Base-by-base conservation (phyloP, 768 basidiomycete species). In the Kondoa malvinella region DNA sequence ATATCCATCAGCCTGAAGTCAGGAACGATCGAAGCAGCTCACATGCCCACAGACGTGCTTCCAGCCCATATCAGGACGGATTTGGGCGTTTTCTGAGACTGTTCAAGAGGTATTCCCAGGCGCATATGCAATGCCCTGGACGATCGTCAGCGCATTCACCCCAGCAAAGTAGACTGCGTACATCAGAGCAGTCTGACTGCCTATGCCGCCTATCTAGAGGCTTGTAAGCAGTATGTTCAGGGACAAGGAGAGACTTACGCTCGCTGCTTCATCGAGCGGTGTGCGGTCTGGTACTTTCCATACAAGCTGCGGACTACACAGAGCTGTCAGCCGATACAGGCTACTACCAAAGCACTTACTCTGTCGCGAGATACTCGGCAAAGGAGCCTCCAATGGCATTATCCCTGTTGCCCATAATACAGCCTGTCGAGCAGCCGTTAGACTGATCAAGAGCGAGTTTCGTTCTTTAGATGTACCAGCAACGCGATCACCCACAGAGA, bases 121-220 rank as follows among this genome's bases (percentile, higher is more conserved):
- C 57, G 57, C 8, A 8, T 12, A 25, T 59, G 30, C 57, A 59
- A 4, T 4, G 8, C 57, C 57, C 57, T 59, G n/a, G n/a, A 25
- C 4, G n/a, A 8, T 4, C 14, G 25, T 59, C 30, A 25, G 8
- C n/a, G 57, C 57, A 8, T 29, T 25, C 4, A 59, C 12, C 8
- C n/a, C 8, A 59, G n/a, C 8, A 8, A 8, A 59, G n/a, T 29
- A 59, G 4, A 21, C n/a, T 4, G n/a, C 57, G n/a, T 25, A 59
- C 57, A 59, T 59, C 25, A 29, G n/a, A 25, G 57, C 57, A 25
- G 57, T 59, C n/a, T 59, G 57, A 25, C n/a, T 25, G 8, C 8
- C 57, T 25, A 59, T 59, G 57, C 57, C 57, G 57, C 57, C 57
- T 25, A 59, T 59, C 57, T 59, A 25, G n/a, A 25, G 4, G 57